Percentiles rank a stretch among this genome's conserved stretches.
Evolutionary conservation across 1,284 basidiomycete genomes (phyloP).

Genomic region (Mycosarcoma mackinlayi): DNA sequence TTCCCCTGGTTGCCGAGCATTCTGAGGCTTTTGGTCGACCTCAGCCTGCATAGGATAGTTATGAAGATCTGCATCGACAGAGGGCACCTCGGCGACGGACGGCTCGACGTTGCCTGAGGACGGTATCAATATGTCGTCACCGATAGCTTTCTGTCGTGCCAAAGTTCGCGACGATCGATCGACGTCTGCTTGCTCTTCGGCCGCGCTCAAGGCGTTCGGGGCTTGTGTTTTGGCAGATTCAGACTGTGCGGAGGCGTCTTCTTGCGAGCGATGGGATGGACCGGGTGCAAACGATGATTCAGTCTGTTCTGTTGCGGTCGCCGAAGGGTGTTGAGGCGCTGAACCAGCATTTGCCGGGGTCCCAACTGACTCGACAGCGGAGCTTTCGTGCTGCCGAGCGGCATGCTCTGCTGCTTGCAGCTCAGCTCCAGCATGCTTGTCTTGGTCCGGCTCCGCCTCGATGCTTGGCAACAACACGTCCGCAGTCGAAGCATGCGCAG

Average conservation of each 20-base stretch:
- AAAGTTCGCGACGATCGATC: not conserved
- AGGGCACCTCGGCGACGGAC: not conserved
- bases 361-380: not conserved
- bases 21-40: not conserved
- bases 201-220: not conserved
- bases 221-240: not conserved
- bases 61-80: not conserved
- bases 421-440: not conserved
- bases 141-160: not conserved
- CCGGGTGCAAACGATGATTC: too few relatives aligned
- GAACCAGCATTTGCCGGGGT: not conserved
- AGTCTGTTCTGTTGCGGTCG: not conserved
- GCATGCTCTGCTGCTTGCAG: too few relatives aligned
- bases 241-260: not conserved
- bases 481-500: too few relatives aligned
- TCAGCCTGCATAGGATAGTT: constrained; percentile 1
- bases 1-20: not conserved
- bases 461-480: too few relatives aligned
- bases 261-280: too few relatives aligned
- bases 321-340: not conserved
- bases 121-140: too few relatives aligned
- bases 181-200: not conserved
- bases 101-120: too few relatives aligned
- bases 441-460: too few relatives aligned
- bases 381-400: too few relatives aligned